phyloP scores from a whole-genome alignment of 805 yeast genomes.

The Allodekkera sacchari region DNA sequence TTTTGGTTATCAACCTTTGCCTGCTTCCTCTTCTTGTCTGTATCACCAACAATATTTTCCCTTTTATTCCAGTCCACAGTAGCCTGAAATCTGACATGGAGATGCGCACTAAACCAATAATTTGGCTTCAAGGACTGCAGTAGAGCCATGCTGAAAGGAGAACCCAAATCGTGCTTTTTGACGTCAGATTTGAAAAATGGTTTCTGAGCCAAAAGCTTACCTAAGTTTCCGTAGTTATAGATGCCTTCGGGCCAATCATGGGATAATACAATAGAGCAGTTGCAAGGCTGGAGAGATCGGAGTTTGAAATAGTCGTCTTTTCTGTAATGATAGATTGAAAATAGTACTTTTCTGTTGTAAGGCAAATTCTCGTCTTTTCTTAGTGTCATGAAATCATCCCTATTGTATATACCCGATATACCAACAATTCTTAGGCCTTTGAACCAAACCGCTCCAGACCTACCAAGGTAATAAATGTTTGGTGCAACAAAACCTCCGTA shows the following conservation, averaged over 20 bases:
- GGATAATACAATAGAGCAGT: constrained; percentile 50
- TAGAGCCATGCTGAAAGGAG: constrained; percentile 53
- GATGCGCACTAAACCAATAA: constrained; percentile 84
- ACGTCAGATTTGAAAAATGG: constrained; percentile 66
- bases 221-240: constrained; percentile 52
- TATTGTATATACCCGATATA: constrained; percentile 73
- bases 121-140: constrained; percentile 49
- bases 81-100: constrained; percentile 72
- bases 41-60: constrained; percentile 11
- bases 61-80: constrained; percentile 23
- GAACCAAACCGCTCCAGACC: constrained; percentile 63
- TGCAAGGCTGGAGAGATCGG: constrained; percentile 25
- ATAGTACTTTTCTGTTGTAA: constrained; percentile 33
- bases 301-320: constrained; percentile 55
- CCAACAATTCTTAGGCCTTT: constrained; percentile 76
- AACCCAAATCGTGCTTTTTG: constrained; percentile 54
- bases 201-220: constrained; percentile 43
- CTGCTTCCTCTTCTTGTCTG: constrained; percentile 9
- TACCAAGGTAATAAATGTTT: constrained; percentile 78
- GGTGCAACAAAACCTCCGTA: constrained; percentile 94
- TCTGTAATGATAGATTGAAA: constrained; percentile 69
- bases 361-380: constrained; percentile 38
- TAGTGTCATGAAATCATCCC: constrained; percentile 34
- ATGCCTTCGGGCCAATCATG: constrained; percentile 96
- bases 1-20: constrained; percentile 14